These are phyloP conservation scores for Celoporthe dispersa DNA, from an alignment of 2,329 filamentous ascomycete species.

Conservation along the genomic window DNA sequence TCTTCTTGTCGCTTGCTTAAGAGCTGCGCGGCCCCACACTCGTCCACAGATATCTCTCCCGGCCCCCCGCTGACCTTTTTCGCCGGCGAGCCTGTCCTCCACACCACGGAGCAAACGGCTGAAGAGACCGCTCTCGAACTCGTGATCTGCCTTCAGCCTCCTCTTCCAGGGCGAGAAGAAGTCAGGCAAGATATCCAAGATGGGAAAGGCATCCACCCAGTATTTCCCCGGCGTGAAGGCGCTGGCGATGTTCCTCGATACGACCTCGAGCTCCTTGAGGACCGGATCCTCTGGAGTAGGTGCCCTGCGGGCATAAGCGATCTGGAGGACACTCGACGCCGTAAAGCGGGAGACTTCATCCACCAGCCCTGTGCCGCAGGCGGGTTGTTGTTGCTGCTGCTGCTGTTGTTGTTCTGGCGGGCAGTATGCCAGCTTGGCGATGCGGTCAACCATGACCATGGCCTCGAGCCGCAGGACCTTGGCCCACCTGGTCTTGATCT, in stretches of 20 bases:
- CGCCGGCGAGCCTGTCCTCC: conserved; percentile 1
- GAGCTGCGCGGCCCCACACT: conserved; percentile 26
- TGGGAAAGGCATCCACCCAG: conserved; percentile 21
- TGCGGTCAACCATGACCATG: conserved; percentile 19
- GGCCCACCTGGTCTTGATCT: conserved; percentile 17
- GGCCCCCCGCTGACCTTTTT: not conserved
- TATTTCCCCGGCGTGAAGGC: conserved; percentile 25
- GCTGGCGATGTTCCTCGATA: conserved; percentile 22
- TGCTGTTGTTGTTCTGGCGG: not conserved
- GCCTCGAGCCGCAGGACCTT: conserved; percentile 24
- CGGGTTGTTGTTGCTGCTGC: too few species aligned
- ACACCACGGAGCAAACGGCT: conserved; percentile 13
- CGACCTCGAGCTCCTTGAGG: conserved; percentile 12
- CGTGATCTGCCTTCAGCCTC: conserved; percentile 21
- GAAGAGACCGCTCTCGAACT: conserved; percentile 19
- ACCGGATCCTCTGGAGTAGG: conserved; percentile 15
- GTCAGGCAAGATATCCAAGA: conserved; percentile 17
- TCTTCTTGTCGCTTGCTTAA: not conserved
- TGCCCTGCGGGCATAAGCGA: conserved; percentile 25
- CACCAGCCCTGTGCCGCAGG: not conserved
- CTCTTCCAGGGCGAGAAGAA: conserved; percentile 24
- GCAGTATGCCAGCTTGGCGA: not conserved
- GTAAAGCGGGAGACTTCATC: conserved; percentile 28
- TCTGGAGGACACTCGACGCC: conserved; percentile 27
- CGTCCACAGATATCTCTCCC: conserved; percentile 4